Base-by-base conservation (phyloP, 495 filamentous ascomycete genomes). In the Glutinoglossum americanum region DNA sequence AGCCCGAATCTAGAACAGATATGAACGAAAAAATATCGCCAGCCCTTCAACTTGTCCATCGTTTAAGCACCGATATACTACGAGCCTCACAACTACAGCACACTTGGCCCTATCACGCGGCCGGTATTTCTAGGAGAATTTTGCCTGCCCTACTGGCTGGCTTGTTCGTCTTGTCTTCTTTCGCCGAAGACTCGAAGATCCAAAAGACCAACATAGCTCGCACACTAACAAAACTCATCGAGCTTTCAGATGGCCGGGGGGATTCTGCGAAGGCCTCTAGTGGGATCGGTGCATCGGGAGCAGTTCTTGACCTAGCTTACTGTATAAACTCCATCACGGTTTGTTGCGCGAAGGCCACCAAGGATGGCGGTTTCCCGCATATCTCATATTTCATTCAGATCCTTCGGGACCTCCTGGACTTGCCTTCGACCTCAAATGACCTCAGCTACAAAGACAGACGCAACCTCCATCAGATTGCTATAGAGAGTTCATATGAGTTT, bases 401-500 rank as follows among this genome's bases (percentile, higher is more conserved):
- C 11, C 49, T 53, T n/a, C 23, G 13, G 15, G 23, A 8, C 30
- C 8, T 53, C 26, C 25, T 53, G 5, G 26, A 53, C 6, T 28
- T 21, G 25, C 28, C 23, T 21, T 53, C 49, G 19, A 30, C 17
- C 1, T 21, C 11, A 4, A 1, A 28, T 15, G 25, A 53, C 11
- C 23, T 53, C 5, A 25, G 13, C 23, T 28, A 27, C 28, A 32
- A 53, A 5, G 21, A 32, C 17, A 53, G n/a, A 53, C 28, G 21
- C 49, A 53, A 53, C 13, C 49, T 53, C 17, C 25, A 15, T 27
- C 49, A 53, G 49, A 53, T 53, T 30, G 49, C 28, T 21, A 27
- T 53, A 17, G 49, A 53, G 28, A 53, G 49, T 53, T 27, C 49
- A 10, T 53, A 53, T 32, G 49, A 53, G 28, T 53, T 53, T 53